phyloP scores from a whole-genome alignment of 306 rosid genomes.

The Hippophae rhamnoides region DNA sequence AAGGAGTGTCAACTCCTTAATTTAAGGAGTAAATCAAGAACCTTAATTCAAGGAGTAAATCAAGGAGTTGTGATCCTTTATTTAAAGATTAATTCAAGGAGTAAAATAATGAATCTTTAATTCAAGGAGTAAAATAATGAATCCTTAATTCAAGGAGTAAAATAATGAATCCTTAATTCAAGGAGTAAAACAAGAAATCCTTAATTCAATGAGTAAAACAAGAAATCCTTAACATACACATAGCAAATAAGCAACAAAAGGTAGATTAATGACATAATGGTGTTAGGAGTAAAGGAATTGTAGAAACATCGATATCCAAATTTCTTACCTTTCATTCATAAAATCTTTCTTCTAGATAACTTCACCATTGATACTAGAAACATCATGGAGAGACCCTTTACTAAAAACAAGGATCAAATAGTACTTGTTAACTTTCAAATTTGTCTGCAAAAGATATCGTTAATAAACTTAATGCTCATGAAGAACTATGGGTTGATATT shows the following conservation, averaged over 20 bases:
- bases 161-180: too few species aligned
- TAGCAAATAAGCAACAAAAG: conserved; percentile 45
- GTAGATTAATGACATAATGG: conserved; percentile 22
- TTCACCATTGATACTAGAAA: conserved; percentile 74
- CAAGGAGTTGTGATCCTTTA: too few species aligned
- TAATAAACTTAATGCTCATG: conserved; percentile 16
- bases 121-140: too few species aligned
- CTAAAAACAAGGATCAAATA: conserved; percentile 65
- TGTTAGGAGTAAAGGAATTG: conserved; percentile 13
- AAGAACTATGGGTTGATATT: not conserved
- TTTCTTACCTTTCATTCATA: conserved; percentile 51
- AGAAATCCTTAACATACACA: conserved; percentile 59
- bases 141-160: too few species aligned
- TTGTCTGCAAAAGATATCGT: conserved; percentile 49
- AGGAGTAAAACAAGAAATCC: too few species aligned
- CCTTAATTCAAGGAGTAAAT: too few species aligned
- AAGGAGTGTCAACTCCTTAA: too few species aligned
- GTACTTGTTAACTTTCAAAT: conserved; percentile 62
- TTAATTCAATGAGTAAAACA: too few species aligned
- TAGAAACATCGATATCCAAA: conserved; percentile 14
- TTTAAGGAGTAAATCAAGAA: too few species aligned
- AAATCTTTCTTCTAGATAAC: conserved; percentile 73
- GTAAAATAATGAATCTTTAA: too few species aligned
- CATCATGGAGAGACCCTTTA: conserved; percentile 64
- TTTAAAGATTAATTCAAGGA: too few species aligned